Conservation (phyloP, 495 filamentous ascomycete genomes). For the Lasiosphaeria miniovina region DNA sequence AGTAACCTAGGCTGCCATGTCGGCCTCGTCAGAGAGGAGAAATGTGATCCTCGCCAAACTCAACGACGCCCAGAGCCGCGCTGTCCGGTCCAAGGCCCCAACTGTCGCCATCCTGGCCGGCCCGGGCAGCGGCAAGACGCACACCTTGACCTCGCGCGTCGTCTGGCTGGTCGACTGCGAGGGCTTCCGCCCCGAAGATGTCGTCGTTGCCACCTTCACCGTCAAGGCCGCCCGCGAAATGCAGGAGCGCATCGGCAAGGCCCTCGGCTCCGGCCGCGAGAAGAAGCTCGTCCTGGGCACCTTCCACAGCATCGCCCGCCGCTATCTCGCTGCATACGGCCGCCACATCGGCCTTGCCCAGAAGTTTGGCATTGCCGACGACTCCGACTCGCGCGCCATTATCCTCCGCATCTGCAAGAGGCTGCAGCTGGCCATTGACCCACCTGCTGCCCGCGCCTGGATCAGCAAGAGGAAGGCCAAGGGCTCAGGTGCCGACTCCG, state of each 20-base stretch:
- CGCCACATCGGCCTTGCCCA: conserved; percentile 75
- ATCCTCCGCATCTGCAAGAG: conserved; percentile 80
- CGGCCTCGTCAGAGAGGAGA: too few relatives aligned
- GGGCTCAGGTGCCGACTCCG: conserved; percentile 42
- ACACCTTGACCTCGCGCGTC: conserved; percentile 90
- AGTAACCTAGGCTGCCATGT: too few relatives aligned
- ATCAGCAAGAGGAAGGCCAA: conserved; percentile 88
- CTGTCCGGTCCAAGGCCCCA: conserved; percentile 73
- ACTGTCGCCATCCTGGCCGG: conserved; percentile 90
- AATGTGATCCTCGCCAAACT: conserved; percentile 58
- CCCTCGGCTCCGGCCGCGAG: conserved; percentile 75
- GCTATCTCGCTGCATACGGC: conserved; percentile 84
- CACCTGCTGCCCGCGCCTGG: conserved; percentile 62
- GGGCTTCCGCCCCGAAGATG: conserved; percentile 79
- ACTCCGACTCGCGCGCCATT: conserved; percentile 70
- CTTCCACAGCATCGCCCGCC: conserved; percentile 89
- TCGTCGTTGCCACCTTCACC: conserved; percentile 97
- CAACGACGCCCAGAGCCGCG: conserved; percentile 78
- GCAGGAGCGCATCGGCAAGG: conserved; percentile 77
- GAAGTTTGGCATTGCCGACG: conserved; percentile 93
- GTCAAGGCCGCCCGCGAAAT: conserved; percentile 96
- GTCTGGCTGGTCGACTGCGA: conserved; percentile 87
- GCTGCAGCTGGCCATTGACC: conserved; percentile 64
- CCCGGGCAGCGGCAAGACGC: conserved; percentile 84
- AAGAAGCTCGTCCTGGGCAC: conserved; percentile 83